Percentiles rank a stretch among this genome's conserved stretches.
Evolutionary conservation across 257 asterid genomes (phyloP).

Genomic region (Craterostigma plantagineum): DNA sequence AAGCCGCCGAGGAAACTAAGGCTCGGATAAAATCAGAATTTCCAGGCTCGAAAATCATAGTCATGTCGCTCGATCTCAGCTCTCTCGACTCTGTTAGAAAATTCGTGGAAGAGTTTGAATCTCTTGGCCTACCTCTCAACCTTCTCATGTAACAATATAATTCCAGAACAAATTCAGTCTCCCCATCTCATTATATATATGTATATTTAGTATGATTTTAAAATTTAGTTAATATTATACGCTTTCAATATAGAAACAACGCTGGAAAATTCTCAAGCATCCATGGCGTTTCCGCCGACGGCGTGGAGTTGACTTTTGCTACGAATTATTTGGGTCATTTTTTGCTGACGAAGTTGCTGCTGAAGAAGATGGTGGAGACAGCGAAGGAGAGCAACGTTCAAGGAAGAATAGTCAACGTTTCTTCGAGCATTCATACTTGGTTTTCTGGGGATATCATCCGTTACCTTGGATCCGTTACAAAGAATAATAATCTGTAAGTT

Average conservation of each 20-base stretch:
- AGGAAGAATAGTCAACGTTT: conserved; percentile 86
- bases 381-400: conserved; percentile 40
- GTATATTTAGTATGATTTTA: too few relatives aligned
- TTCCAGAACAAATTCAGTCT: too few relatives aligned
- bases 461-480: conserved; percentile 49
- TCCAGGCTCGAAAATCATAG: conserved; percentile 49
- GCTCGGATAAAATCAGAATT: conserved; percentile 45
- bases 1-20: conserved; percentile 69
- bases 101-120: conserved; percentile 48
- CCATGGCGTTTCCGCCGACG: conserved; percentile 74
- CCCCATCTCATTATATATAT: too few relatives aligned
- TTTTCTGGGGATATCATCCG: conserved; percentile 63
- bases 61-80: conserved; percentile 79
- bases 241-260: conserved; percentile 41
- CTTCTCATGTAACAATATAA: conserved; percentile 63
- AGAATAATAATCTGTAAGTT: conserved; percentile 47
- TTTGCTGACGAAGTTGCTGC: conserved; percentile 57
- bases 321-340: conserved; percentile 88
- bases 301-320: conserved; percentile 93
- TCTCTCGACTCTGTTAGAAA: conserved; percentile 49
- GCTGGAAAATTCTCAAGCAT: conserved; percentile 83
- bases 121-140: conserved; percentile 59
- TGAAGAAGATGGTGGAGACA: conserved; percentile 53
- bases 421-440: conserved; percentile 84
- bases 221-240: not conserved